Conservation (phyloP, 1,139 yeast genomes). For the Lodderomyces parapsilosis region DNA sequence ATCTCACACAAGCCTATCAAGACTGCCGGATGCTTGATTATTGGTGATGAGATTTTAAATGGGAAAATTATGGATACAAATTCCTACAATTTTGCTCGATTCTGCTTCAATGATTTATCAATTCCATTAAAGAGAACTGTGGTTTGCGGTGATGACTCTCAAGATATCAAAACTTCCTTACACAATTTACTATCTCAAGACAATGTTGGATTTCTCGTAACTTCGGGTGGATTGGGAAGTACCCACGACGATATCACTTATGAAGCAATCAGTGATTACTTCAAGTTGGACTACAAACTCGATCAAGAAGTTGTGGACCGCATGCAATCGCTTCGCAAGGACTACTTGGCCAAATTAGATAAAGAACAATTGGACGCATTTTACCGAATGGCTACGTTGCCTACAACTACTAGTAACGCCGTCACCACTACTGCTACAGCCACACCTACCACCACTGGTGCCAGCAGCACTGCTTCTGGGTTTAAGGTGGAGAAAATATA, state of each 20-base stretch:
- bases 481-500: constrained; percentile 33
- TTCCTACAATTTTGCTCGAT: constrained; percentile 66
- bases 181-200: constrained; percentile 37
- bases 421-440: background rate
- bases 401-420: too few species aligned
- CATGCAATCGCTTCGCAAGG: constrained; percentile 53
- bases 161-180: constrained; percentile 60
- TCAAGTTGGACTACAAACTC: constrained; percentile 46
- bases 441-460: background rate
- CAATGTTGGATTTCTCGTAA: constrained; percentile 66
- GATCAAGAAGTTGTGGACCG: constrained; percentile 58
- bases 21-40: constrained; percentile 53
- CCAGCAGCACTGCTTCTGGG: too few species aligned
- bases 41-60: constrained; percentile 85
- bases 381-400: constrained; percentile 78
- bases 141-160: constrained; percentile 75
- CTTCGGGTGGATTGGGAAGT: constrained; percentile 87
- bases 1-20: constrained; percentile 8
- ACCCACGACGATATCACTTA: constrained; percentile 90
- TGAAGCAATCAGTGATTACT: constrained; percentile 66
- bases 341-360: constrained; percentile 35
- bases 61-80: constrained; percentile 86
- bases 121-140: constrained; percentile 64
- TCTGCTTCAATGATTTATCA: constrained; percentile 51
- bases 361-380: constrained; percentile 56